Conservation (phyloP, 1,284 basidiomycete species). For the Athelia sp. region DNA sequence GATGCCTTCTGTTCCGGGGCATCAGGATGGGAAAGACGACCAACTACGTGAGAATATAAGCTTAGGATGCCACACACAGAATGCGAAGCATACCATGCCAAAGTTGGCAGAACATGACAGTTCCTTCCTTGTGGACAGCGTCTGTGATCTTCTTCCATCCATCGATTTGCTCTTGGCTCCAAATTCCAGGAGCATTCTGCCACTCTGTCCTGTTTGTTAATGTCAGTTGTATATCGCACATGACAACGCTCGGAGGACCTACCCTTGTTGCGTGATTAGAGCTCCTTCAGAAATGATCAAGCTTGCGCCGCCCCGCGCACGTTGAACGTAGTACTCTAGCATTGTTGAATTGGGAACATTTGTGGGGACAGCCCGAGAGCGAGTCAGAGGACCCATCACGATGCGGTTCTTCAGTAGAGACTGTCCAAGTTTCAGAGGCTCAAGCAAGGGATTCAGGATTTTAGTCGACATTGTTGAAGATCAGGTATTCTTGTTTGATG, state of each 20-base stretch:
- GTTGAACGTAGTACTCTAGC: neutral
- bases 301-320: neutral
- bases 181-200: conserved; percentile 9
- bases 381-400: conserved; percentile 20
- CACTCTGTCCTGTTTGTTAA: neutral
- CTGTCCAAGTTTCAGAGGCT: too few species aligned
- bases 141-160: conserved; percentile 13
- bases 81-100: conserved; percentile 4
- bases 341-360: conserved; percentile 2
- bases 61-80: neutral
- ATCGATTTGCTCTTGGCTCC: conserved; percentile 8
- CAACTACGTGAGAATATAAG: neutral
- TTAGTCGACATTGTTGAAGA: too few species aligned
- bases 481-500: too few species aligned
- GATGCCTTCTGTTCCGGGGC: neutral
- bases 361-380: conserved; percentile 16
- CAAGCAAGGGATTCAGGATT: too few species aligned
- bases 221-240: neutral
- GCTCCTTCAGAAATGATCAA: conserved; percentile 1
- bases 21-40: neutral
- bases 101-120: conserved; percentile 5
- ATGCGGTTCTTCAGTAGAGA: conserved; percentile 14
- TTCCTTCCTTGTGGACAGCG: conserved; percentile 8
- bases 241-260: neutral
- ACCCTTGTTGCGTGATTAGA: conserved; percentile 2